Evolutionary conservation across 306 rosid species (phyloP).

Genomic region (Bauhinia variegata): DNA sequence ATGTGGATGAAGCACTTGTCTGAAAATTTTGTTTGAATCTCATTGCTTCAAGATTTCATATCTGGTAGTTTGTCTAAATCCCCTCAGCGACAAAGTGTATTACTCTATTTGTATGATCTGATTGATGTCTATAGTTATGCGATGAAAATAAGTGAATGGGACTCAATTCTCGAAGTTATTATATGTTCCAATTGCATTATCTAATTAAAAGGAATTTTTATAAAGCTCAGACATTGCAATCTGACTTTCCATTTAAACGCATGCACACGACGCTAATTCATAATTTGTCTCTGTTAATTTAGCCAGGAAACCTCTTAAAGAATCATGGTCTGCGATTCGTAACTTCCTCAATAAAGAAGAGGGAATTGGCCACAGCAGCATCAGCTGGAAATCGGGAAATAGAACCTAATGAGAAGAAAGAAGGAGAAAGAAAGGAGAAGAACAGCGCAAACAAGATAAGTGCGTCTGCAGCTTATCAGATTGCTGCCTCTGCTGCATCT

Average conservation of each 20-base stretch:
- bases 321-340: slow-evolving; percentile 59
- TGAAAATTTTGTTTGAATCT: slow-evolving; percentile 14
- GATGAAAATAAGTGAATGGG: neutral
- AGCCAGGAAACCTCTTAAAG: slow-evolving; percentile 77
- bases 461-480: slow-evolving; percentile 68
- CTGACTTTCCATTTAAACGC: neutral
- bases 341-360: slow-evolving; percentile 78
- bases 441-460: slow-evolving; percentile 53
- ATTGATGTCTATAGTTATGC: slow-evolving; percentile 18
- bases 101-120: slow-evolving; percentile 1
- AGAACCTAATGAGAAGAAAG: slow-evolving; percentile 37
- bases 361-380: slow-evolving; percentile 52
- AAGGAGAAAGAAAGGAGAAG: slow-evolving; percentile 43
- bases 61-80: neutral
- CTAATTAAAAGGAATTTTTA: neutral
- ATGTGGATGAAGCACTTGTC: slow-evolving; percentile 1
- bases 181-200: slow-evolving; percentile 9
- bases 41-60: neutral
- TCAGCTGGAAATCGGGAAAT: slow-evolving; percentile 44
- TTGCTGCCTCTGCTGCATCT: slow-evolving; percentile 93
- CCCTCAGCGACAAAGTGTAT: slow-evolving; percentile 1
- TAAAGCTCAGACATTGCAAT: slow-evolving; percentile 1
- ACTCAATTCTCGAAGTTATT: neutral
- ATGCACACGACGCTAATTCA: slow-evolving; percentile 9
- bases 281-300: slow-evolving; percentile 42